Evolutionary conservation across 208 protist genomes (phyloP), one percentile per base, ranked within the genome.

Genomic region (Phytomonas serpens): DNA sequence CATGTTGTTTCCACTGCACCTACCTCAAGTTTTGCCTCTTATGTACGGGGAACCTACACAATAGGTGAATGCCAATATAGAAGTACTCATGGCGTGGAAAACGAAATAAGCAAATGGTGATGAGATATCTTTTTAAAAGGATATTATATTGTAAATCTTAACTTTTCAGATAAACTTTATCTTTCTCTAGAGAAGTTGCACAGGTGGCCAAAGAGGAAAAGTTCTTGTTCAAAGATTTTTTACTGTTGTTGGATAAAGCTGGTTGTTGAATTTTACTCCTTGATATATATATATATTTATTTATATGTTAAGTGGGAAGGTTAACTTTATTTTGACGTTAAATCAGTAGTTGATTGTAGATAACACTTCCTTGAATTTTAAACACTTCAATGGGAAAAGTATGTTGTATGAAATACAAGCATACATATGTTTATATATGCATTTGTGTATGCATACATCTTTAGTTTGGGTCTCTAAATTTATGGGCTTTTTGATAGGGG

Each of bases 191-290:
- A 51, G 9, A 51, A 51, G 40, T 51, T 51, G 40, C 13, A 27
- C 23, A 27, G 66, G 37, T 47, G 40, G 42, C 63, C 6, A 29
- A 31, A 64, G 33, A 71, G 63, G 16, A 51, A 42, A 70, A 34
- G 7, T 57, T 27, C 47, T 57, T 57, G 19, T 57, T 27, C 47
- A 61, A 63, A 70, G 42, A 6, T 52, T 19, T 51, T 16, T 68
- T 40, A 23, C 62, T 69, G 62, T 72, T 68, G 42, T 69, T 69
- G 5, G 62, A 47, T 72, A 29, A 40, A 14, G 19, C 2, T 68
- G 61, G 61, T 33, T 7, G 29, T 57, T 57, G 6, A 27, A 57
- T 57, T 57, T 7, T 30, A 3, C 62, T 47, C 13, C 19, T 6
- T 19, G 27, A 32, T 63, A 40, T 63, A 34, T 51, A 51, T 51